A percentile compares a stretch with the other conserved stretches of the same genome.
Conservation (phyloP, 257 asterid species). For the Nicotiana otophora region DNA sequence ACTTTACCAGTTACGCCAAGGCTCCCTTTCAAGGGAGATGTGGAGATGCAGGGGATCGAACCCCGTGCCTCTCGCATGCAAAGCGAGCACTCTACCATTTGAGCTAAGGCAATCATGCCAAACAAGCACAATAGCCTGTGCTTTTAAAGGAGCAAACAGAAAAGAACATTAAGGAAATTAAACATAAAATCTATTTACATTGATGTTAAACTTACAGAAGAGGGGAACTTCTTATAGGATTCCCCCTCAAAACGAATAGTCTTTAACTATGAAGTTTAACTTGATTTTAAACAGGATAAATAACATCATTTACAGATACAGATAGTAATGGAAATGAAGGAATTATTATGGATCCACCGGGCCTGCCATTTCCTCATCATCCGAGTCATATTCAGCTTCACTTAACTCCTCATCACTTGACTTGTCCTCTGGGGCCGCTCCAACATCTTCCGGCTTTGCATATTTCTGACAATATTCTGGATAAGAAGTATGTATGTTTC, state of each 20-base stretch:
- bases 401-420: constrained; percentile 75
- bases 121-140: too few species aligned
- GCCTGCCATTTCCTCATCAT: constrained; percentile 63
- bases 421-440: constrained; percentile 53
- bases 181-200: constrained; percentile 30
- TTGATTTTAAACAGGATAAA: constrained; percentile 16
- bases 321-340: neutral
- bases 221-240: constrained; percentile 18
- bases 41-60: constrained; percentile 89
- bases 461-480: constrained; percentile 81
- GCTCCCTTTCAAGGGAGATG: too few species aligned
- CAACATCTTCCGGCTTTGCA: constrained; percentile 82
- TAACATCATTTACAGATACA: constrained; percentile 32
- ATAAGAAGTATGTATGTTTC: neutral
- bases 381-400: constrained; percentile 60
- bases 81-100: constrained; percentile 99
- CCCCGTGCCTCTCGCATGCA: constrained; percentile 99
- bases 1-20: too few species aligned
- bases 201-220: neutral
- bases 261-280: constrained; percentile 16
- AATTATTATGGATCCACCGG: constrained; percentile 51
- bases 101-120: constrained; percentile 17
- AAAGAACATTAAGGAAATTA: neutral
- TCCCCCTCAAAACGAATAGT: constrained; percentile 38
- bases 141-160: too few species aligned